Evolutionary conservation across 345 rosid genomes (phyloP).

Genomic region (Fremontodendron californicum): DNA sequence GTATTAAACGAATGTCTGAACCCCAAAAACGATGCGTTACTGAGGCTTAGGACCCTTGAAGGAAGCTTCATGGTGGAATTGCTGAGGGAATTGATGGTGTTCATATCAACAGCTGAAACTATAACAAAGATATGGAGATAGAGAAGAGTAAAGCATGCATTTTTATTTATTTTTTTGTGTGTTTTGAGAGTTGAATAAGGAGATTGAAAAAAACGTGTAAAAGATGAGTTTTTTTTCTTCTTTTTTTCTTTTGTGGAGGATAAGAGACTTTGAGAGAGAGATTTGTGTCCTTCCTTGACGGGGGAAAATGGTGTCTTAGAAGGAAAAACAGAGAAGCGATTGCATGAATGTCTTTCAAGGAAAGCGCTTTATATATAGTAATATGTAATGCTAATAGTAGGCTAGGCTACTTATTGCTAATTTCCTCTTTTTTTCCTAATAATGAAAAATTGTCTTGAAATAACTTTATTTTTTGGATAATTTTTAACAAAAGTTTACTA

Average conservation of each 20-base stretch:
- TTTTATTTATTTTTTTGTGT: background rate
- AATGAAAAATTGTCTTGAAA: background rate
- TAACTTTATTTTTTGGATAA: background rate
- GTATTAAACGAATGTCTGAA: background rate
- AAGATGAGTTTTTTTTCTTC: background rate
- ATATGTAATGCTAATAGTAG: too few species aligned
- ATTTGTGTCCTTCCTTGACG: background rate
- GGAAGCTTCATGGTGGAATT: conserved; percentile 40
- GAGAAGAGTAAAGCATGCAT: background rate
- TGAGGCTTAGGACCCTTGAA: conserved; percentile 27
- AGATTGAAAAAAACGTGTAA: background rate
- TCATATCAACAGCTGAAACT: conserved; percentile 26
- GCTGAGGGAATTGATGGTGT: conserved; percentile 27
- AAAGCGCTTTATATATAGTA: background rate
- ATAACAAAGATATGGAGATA: background rate
- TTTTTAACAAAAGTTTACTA: too few species aligned
- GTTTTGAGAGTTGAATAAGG: background rate
- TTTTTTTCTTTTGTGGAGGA: background rate
- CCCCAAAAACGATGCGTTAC: conserved; percentile 21
- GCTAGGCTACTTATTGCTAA: too few species aligned
- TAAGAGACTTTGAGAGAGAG: background rate
- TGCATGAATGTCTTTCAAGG: background rate
- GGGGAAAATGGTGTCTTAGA: background rate
- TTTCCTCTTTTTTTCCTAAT: background rate
- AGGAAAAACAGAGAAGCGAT: background rate